phyloP scores from a whole-genome alignment of 139 green algal genomes.

The Chlorokybus atmophyticus region DNA sequence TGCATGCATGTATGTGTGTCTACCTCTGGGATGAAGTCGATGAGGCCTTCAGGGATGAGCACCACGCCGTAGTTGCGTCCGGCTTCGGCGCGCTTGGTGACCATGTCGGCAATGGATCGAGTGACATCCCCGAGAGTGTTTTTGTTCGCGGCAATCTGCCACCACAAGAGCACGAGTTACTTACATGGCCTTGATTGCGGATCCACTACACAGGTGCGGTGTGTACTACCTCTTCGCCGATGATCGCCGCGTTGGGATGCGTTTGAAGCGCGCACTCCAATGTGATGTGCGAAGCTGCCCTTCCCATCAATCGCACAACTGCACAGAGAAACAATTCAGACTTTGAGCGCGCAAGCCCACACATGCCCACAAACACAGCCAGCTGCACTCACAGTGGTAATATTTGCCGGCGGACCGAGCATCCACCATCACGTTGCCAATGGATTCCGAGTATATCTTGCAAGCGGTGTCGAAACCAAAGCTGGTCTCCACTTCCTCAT shows the following conservation, averaged over 20 bases:
- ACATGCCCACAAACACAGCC: no score
- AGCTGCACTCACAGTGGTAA: constrained; percentile 46
- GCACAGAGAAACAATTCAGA: no score
- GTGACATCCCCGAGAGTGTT: constrained; percentile 30
- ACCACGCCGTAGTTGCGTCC: constrained; percentile 43
- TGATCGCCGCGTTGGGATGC: constrained; percentile 43
- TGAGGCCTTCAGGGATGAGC: constrained; percentile 47
- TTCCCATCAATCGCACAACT: constrained; percentile 50
- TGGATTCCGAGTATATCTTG: constrained; percentile 48
- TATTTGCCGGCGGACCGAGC: constrained; percentile 41
- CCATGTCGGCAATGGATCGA: constrained; percentile 34
- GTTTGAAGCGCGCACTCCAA: constrained; percentile 53
- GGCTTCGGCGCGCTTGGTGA: constrained; percentile 21
- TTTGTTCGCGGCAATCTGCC: constrained; percentile 16
- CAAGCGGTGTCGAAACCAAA: constrained; percentile 61
- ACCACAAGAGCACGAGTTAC: no score
- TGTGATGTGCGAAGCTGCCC: constrained; percentile 45
- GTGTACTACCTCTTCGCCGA: constrained; percentile 46
- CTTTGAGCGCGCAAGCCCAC: no score
- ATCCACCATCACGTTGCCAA: constrained; percentile 52
- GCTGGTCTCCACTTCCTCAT: constrained; percentile 30
- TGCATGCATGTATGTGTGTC: no score
- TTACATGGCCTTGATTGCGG: no score
- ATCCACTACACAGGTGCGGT: not conserved
- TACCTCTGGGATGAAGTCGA: constrained; percentile 38